Conservation (phyloP, 441 rosid species). For the Melastoma candidum region DNA sequence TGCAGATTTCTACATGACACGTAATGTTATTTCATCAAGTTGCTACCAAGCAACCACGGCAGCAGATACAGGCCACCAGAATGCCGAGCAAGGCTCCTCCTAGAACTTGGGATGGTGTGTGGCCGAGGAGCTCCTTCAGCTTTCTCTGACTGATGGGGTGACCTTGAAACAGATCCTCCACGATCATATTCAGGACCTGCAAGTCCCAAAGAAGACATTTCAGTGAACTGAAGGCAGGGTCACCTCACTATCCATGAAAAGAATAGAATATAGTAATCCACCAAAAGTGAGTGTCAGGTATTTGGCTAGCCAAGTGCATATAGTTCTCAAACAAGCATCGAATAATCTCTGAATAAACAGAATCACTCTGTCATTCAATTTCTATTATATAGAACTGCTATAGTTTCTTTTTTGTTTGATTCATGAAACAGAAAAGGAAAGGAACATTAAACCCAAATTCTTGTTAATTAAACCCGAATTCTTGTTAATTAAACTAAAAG, state of each 20-base stretch:
- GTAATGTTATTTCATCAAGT: conserved; percentile 14
- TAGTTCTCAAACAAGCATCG: too few species aligned
- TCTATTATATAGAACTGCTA: too few species aligned
- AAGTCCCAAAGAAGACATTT: not conserved
- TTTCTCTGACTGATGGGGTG: conserved; percentile 90
- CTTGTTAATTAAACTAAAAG: too few species aligned
- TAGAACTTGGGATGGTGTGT: conserved; percentile 79
- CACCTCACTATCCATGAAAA: not conserved
- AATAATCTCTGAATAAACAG: too few species aligned
- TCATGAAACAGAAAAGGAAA: too few species aligned
- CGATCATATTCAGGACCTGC: conserved; percentile 80
- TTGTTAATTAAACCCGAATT: too few species aligned
- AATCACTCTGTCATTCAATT: too few species aligned
- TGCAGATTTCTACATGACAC: too few species aligned
- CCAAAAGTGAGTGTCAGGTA: not conserved
- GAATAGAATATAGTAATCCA: not conserved
- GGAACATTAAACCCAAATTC: too few species aligned
- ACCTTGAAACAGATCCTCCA: conserved; percentile 83
- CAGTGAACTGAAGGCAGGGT: too few species aligned
- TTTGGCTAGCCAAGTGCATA: too few species aligned
- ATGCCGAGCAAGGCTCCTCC: conserved; percentile 80
- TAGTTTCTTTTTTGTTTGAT: too few species aligned
- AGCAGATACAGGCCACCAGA: conserved; percentile 58
- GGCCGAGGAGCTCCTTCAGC: conserved; percentile 87
- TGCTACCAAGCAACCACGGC: conserved; percentile 46